Evolutionary conservation across 257 asterid species (phyloP).

Genomic region (Plantago elongata): DNA sequence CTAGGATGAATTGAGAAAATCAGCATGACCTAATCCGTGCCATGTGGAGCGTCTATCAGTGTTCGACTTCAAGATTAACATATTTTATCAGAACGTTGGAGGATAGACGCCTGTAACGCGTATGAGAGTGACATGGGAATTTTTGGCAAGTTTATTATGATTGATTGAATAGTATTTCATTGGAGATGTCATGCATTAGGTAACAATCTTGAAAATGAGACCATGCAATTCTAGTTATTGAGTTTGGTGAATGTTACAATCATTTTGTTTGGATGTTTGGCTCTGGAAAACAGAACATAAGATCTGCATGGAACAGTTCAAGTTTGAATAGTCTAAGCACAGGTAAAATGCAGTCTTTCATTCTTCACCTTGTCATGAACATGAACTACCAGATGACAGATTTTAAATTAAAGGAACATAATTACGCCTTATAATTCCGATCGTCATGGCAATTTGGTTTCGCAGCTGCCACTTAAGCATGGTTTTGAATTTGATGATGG

Average conservation of each 20-base stretch:
- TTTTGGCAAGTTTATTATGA: not conserved
- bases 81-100: slow-evolving; percentile 4
- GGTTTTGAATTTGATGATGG: no score
- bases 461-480: no score
- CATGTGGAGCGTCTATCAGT: not conserved
- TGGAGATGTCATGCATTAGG: slow-evolving; percentile 17
- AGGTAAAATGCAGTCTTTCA: slow-evolving; percentile 18
- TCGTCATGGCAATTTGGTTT: no score
- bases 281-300: slow-evolving; percentile 27
- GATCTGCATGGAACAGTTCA: slow-evolving; percentile 32
- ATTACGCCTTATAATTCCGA: no score
- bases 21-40: slow-evolving; percentile 6
- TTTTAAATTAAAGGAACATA: not conserved
- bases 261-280: slow-evolving; percentile 44
- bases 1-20: slow-evolving; percentile 2
- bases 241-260: slow-evolving; percentile 52
- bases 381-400: slow-evolving; percentile 4
- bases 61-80: not conserved
- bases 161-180: slow-evolving; percentile 15
- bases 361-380: slow-evolving; percentile 10
- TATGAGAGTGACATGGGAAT: not conserved
- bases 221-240: slow-evolving; percentile 50
- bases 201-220: slow-evolving; percentile 13
- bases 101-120: not conserved
- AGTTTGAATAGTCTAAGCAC: slow-evolving; percentile 51